phyloP scores from a whole-genome alignment of 2,329 filamentous ascomycete genomes.

The Pyrenochaeta sp. region DNA sequence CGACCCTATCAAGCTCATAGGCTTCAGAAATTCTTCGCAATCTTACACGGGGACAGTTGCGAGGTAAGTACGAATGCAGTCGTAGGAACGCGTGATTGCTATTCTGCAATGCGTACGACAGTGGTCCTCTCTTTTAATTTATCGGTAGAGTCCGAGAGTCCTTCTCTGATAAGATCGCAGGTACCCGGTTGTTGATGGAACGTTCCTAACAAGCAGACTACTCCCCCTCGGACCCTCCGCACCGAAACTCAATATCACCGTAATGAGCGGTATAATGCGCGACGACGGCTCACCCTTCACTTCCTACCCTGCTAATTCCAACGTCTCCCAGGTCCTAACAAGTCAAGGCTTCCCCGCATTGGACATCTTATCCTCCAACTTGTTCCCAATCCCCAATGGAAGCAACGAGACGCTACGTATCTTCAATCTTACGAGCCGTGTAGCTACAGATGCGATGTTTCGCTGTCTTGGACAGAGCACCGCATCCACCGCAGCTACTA shows the following conservation, averaged over 20 bases:
- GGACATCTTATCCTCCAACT: slow-evolving; percentile 20
- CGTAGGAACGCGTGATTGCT: not conserved
- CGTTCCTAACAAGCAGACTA: slow-evolving; percentile 34
- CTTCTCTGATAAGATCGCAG: slow-evolving; percentile 15
- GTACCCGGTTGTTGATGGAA: slow-evolving; percentile 46
- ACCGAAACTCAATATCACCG: slow-evolving; percentile 23
- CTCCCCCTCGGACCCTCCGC: slow-evolving; percentile 31
- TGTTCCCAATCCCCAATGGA: slow-evolving; percentile 32
- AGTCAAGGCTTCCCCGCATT: slow-evolving; percentile 26
- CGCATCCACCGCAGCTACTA: slow-evolving; percentile 28
- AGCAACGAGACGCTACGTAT: slow-evolving; percentile 44
- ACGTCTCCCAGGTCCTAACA: slow-evolving; percentile 30
- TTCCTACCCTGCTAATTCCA: slow-evolving; percentile 31
- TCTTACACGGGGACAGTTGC: not conserved
- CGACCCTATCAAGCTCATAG: not conserved
- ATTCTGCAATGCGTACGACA: too few relatives aligned
- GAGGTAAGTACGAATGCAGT: not conserved
- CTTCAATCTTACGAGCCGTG: slow-evolving; percentile 44
- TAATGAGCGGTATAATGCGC: slow-evolving; percentile 41
- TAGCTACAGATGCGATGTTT: slow-evolving; percentile 42
- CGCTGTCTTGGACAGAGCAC: slow-evolving; percentile 44
- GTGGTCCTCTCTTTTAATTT: not conserved
- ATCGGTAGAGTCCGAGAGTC: not conserved
- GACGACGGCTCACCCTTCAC: slow-evolving; percentile 45
- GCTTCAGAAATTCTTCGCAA: not conserved